Base-by-base conservation (phyloP, 306 rosid genomes). In the Dalbergia oliveri region DNA sequence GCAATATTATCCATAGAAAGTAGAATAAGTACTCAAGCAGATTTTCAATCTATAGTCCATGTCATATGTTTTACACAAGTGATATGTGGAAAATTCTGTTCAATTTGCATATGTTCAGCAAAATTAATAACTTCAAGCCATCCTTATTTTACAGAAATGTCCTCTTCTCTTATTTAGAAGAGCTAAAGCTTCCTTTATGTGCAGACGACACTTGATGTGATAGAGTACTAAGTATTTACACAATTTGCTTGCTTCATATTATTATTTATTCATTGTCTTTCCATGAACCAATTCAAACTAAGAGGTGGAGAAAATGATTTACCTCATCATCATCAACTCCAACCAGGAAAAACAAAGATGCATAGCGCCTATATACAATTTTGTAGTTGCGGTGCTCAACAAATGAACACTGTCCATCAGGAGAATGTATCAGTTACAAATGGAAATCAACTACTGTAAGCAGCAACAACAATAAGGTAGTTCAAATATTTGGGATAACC, bases 341-440 rank as follows among this genome's bases (percentile, higher is more conserved):
- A 69, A 95, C 99, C 45, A 95, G 89, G 87, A 95, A 95, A 85
- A 95, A 95, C 78, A 95, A 73, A 8, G 99, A 95, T 57, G 97
- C 99, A 69, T 95, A 95, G 80, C 98, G 98, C 68, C 99, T 87
- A 86, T 93, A 95, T 3, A 95, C 88, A 79, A 95, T 93, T 89
- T 93, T 95, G 90, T 95, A 95, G 86, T 93, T 95, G 78, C 99
- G 91, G 84, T 95, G 98, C 94, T 93, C 99, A 7, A 93, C 99
- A 80, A 95, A 95, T 15, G 98, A 95, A 88, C 99, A 95, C 98
- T 93, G 93, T 66, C 65, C 73, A 85, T n/a, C 8, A 65, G 3
- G 56, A 79, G 78, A 68, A 88, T 4, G 57, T 11, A 85, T 62
- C 69, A 91, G 85, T 66, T 47, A 69, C 26, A 77, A 35, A 66